These are phyloP conservation scores for Xylariaceae sp. DNA, from an alignment of 2,329 filamentous ascomycete genomes.

Conservation along the genomic window DNA sequence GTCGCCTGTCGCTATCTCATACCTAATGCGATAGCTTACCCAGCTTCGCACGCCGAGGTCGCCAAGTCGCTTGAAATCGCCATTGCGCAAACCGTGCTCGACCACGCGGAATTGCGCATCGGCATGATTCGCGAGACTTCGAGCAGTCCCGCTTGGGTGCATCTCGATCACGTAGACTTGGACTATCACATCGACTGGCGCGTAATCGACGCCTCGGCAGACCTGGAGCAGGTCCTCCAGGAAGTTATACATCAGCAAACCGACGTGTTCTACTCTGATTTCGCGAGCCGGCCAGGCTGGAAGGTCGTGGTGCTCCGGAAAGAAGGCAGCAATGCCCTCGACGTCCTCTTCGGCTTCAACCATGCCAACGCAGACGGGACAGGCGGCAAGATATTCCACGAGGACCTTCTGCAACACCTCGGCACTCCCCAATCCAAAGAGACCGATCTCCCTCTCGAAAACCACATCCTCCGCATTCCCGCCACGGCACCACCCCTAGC, in stretches of 20 bases:
- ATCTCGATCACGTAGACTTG: constrained; percentile 7
- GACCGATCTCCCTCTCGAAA: constrained; percentile 15
- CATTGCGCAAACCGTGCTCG: constrained; percentile 13
- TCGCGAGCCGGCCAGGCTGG: constrained; percentile 11
- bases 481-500: constrained; percentile 19
- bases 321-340: constrained; percentile 1
- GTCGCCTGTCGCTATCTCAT: neutral
- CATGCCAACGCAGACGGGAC: constrained; percentile 17
- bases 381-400: constrained; percentile 16
- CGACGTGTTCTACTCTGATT: constrained; percentile 12
- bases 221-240: neutral
- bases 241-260: constrained; percentile 8
- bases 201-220: neutral
- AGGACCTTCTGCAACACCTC: constrained; percentile 21
- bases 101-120: constrained; percentile 16
- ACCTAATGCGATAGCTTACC: constrained; percentile 1
- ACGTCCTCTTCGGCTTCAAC: constrained; percentile 16
- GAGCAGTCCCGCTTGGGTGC: constrained; percentile 11
- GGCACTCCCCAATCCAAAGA: constrained; percentile 3
- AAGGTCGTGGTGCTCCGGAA: constrained; percentile 13
- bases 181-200: neutral
- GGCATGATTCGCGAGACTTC: constrained; percentile 12
- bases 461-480: constrained; percentile 21
- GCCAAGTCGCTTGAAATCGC: constrained; percentile 2
- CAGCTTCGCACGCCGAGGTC: constrained; percentile 6